Evolutionary conservation across 1,284 basidiomycete genomes (phyloP), one percentile per base, ranked within the genome.

Genomic region (Mycena citricolor): DNA sequence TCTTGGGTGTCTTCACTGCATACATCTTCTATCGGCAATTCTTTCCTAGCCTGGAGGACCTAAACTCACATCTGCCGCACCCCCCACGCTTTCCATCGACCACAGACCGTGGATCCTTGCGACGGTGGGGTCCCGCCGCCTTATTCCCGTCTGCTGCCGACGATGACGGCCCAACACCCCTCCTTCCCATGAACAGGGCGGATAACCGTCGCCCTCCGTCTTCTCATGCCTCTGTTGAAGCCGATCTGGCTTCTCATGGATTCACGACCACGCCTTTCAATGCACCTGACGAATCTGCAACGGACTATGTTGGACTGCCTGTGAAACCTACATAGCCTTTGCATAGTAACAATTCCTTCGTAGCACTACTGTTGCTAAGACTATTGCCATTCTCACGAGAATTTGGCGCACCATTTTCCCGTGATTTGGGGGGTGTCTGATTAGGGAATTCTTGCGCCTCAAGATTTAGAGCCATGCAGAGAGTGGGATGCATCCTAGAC

Each of bases 11-110:
- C 5, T 13, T 57, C 32, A 24, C 45, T 37, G 34, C 49, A 8
- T 58, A 52, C 29, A 14, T 35, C 5, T 36, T 42, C 37, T 58
- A 58, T 39, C 40, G 57, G 28, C 57, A 58, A 36, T 58, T 57
- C 42, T 58, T 54, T 37, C 57, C 57, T 4, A 21, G 49, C 3
- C 51, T 58, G 25, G 46, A 47, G 23, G 53, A 57, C 28, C 45
- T 49, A 1, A 44, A 57, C 29, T 58, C 38, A 22, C n/a, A 58
- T 45, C 39, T 51, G 5, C 52, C 55, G 3, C 57, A 44, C 32
- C 37, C 49, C 20, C 54, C 51, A 2, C 48, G 55, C 17, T 34
- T 48, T 31, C 23, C 39, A 13, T 35, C 36, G 16, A 10, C 38
- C 11, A 22, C 33, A 32, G 21, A 17, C 19, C 49, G 40, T 16